Evolutionary conservation across 2,329 filamentous ascomycete genomes (phyloP), one percentile per base, ranked within the genome.

Genomic region (Thyridium curvatum): DNA sequence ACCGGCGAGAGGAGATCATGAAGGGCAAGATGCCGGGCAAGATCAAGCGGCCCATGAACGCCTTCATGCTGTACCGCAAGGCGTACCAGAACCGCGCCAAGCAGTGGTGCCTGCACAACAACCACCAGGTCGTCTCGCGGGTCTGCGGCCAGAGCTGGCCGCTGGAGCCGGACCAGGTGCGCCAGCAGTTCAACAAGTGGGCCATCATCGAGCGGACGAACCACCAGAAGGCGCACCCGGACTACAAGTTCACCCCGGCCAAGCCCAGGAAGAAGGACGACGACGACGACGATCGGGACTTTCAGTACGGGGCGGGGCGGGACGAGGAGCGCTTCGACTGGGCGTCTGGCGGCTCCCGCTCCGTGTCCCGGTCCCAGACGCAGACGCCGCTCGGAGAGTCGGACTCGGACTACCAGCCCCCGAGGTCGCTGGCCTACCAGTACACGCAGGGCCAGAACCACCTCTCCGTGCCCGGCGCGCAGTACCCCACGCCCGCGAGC

Each of bases 1-100:
- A 72, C 7, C 77, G 91, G 41, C 70, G 69, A 35, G 64, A 68
- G 39, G 89, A 95, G 58, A 79, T 84, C 9, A 74, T 79, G 32
- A 74, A 77, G 51, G 75, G 79, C 41, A 87, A 82, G 52, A 68
- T 79, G 29, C 69, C 69, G 2, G 86, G 86, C 18, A 89, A 90
- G 57, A 76, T 97, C 49, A 88, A 91, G 52, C 76, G 93, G 21
- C 90, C 93, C 3, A 94, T 96, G 84, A 98, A 98, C 60, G 91
- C 87, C 1, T 98, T 97, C 67, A 95, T 98, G 84, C 71, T 98
- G 37, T 98, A 98, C 60, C 84, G 93, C 32, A 95, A 93, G 48
- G 87, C 88, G 7, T 96, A 87, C 56, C 86, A 94, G 43, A 86
- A 93, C 45, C 74, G 89, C 26, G 87, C 86, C 42, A 95, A 95